Percentiles rank a stretch among this genome's conserved stretches.
phyloP scores from a whole-genome alignment of 2,329 filamentous ascomycete species.

The Colletotrichum australisinense region DNA sequence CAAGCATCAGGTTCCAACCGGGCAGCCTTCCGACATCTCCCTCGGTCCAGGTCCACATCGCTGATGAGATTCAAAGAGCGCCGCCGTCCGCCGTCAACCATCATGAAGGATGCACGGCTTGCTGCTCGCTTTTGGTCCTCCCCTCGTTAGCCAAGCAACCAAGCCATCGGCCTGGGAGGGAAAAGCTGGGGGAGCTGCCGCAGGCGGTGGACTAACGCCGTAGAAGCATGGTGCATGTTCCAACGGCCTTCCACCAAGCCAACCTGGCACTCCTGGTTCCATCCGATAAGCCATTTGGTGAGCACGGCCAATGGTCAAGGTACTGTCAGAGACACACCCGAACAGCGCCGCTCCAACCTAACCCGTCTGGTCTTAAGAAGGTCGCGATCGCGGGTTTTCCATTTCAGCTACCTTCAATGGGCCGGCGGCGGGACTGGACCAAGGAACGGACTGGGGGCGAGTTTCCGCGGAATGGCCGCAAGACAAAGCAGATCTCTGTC shows the following conservation, averaged over 20 bases:
- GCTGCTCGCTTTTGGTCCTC: constrained; percentile 3
- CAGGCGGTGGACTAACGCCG: constrained; percentile 22
- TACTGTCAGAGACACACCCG: constrained; percentile 31
- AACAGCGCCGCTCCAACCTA: constrained; percentile 20
- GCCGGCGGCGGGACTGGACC: constrained; percentile 1
- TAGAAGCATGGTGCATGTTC: constrained; percentile 37
- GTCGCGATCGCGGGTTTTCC: constrained; percentile 11
- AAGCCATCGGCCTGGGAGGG: constrained; percentile 5
- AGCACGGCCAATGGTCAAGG: constrained; percentile 26
- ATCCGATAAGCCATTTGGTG: constrained; percentile 30
- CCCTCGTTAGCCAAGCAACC: constrained; percentile 30
- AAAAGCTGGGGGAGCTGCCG: constrained; percentile 29
- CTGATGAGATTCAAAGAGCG: constrained; percentile 8
- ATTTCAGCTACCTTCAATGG: constrained; percentile 21
- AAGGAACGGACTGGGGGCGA: constrained; percentile 11
- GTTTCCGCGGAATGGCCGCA: constrained; percentile 27
- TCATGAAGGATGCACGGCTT: background rate
- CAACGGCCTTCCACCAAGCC: constrained; percentile 35
- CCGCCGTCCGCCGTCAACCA: background rate
- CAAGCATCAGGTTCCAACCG: background rate
- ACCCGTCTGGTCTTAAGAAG: background rate
- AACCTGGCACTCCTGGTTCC: constrained; percentile 6
- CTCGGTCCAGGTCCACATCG: constrained; percentile 9
- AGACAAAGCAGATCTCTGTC: constrained; percentile 31
- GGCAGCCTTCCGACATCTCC: constrained; percentile 16